Conservation (phyloP, 495 filamentous ascomycete species). For the Penicillium simplicissimum region DNA sequence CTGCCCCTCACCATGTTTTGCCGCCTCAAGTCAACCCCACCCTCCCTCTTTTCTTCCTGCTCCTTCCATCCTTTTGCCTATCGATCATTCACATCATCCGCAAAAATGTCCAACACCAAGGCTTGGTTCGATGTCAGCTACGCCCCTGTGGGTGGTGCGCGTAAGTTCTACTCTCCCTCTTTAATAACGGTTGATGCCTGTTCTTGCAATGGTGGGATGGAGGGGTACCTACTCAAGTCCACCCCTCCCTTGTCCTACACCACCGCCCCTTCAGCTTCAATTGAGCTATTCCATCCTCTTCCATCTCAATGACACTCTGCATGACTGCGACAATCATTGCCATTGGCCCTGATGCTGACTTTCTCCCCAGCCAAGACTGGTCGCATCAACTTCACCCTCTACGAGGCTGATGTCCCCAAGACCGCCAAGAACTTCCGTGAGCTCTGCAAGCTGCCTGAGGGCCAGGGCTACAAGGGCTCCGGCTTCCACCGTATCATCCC, state of each 20-base stretch:
- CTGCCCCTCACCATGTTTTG: constrained; percentile 53
- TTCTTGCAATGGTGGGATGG: neutral
- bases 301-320: neutral
- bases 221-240: constrained; percentile 18
- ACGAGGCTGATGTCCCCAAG: constrained; percentile 84
- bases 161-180: constrained; percentile 50
- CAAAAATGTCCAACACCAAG: constrained; percentile 64
- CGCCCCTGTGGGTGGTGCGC: constrained; percentile 55
- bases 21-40: constrained; percentile 54
- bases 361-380: constrained; percentile 62
- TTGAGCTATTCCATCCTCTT: neutral
- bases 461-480: constrained; percentile 85
- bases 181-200: neutral
- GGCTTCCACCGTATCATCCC: constrained; percentile 97
- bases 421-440: constrained; percentile 95
- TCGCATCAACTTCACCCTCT: constrained; percentile 90
- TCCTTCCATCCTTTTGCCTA: constrained; percentile 43
- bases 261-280: constrained; percentile 1
- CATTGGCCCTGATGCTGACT: constrained; percentile 17
- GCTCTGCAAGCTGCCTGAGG: constrained; percentile 92
- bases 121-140: constrained; percentile 67
- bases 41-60: constrained; percentile 50
- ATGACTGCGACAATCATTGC: neutral
- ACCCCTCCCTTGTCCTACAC: constrained; percentile 10
- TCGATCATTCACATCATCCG: constrained; percentile 63